Conservation (phyloP, 768 basidiomycete species). For the Mycena epipterygia region DNA sequence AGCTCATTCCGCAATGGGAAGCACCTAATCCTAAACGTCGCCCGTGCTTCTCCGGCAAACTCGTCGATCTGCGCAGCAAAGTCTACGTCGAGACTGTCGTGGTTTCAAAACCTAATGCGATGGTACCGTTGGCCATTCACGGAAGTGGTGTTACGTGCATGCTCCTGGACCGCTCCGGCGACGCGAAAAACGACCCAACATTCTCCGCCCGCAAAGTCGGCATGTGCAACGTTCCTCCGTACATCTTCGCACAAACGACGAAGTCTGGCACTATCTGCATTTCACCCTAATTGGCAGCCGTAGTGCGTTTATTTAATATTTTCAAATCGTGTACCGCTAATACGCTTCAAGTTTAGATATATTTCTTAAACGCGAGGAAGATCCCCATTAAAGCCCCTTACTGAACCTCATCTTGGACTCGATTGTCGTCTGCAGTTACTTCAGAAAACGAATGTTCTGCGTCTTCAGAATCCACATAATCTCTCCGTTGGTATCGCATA, state of each 20-base stretch:
- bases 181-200: not conserved
- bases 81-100: not conserved
- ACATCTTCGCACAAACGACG: conserved; percentile 37
- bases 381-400: no score
- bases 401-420: no score
- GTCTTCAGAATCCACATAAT: no score
- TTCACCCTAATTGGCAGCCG: not conserved
- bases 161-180: conserved; percentile 34
- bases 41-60: not conserved
- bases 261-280: conserved; percentile 16
- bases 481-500: no score
- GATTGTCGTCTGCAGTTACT: no score
- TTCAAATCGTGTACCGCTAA: no score
- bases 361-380: no score
- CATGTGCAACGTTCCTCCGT: conserved; percentile 41
- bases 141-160: conserved; percentile 39
- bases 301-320: not conserved
- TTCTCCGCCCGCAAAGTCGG: conserved; percentile 32
- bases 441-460: no score
- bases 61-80: conserved; percentile 4
- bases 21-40: not conserved
- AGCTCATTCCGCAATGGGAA: conserved; percentile 21
- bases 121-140: conserved; percentile 15
- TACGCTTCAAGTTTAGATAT: not conserved
- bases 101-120: not conserved